Evolutionary conservation across 106 monocot genomes (phyloP).

Genomic region (Phalaenopsis equestris): DNA sequence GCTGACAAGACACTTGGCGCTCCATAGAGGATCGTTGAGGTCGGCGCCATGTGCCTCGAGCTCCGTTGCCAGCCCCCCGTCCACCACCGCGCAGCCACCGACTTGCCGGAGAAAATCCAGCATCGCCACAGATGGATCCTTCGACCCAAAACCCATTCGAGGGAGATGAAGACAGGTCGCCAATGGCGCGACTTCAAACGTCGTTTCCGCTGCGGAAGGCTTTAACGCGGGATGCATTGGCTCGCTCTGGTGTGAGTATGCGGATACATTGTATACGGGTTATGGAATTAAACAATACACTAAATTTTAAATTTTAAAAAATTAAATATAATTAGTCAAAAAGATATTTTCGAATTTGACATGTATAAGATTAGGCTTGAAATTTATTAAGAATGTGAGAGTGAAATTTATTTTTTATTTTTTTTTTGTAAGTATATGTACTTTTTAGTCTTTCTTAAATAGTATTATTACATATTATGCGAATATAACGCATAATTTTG

Average conservation of each 20-base stretch:
- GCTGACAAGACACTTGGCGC: constrained; percentile 61
- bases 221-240: neutral
- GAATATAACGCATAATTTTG: no score
- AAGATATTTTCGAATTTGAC: no score
- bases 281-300: no score
- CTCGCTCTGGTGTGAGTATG: neutral
- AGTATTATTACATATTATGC: no score
- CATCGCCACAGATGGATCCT: constrained; percentile 9
- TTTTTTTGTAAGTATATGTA: no score
- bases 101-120: constrained; percentile 28
- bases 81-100: constrained; percentile 71
- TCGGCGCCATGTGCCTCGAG: constrained; percentile 85
- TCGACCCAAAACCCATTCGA: constrained; percentile 4
- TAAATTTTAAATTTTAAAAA: no score
- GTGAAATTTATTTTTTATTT: no score
- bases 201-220: neutral
- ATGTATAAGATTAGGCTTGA: no score
- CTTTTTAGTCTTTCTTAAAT: no score
- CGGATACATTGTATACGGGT: no score
- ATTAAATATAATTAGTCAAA: no score
- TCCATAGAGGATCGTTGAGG: constrained; percentile 89
- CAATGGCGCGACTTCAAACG: neutral
- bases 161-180: neutral
- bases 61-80: constrained; percentile 91
- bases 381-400: no score